Base-by-base conservation (phyloP, 371 early-diverging fungal species). In the Mortierella sp. region DNA sequence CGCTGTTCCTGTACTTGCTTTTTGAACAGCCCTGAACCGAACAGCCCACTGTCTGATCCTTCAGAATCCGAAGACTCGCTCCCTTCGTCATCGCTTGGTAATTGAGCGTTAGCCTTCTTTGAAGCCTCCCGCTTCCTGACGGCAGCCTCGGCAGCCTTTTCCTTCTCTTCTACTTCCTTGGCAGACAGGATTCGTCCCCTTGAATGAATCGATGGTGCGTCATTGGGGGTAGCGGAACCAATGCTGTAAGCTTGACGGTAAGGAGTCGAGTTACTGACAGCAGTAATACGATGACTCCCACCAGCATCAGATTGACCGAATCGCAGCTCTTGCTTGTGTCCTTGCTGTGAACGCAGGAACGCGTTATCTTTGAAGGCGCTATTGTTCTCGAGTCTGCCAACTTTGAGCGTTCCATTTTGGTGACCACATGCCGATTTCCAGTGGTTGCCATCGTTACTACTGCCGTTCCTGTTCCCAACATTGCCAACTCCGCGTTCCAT, bases 1-100 rank as follows among this genome's bases (percentile, higher is more conserved):
- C 45, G 51, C 25, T 57, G 57, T 29, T 57, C 56, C 37, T 51
- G 8, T 7, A 44, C 56, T 40, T 41, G 46, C 16, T 39, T n/a
- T n/a, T n/a, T n/a, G n/a, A n/a, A n/a, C n/a, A n/a, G n/a, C n/a
- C n/a, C n/a, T n/a, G n/a, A n/a, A n/a, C n/a, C n/a, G n/a, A n/a
- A n/a, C n/a, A n/a, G 34, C 21, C 43, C 71, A 37, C 41, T 44
- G 25, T 71, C 57, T 6, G 60, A 56, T 13, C 54, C 56, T 1
- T 60, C 71, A 5, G 60, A 54, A 22, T 71, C 71, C 1, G 70
- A 69, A 1, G 25, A 25, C 17, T 50, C 54, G 19, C 60, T 56
- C 19, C 71, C 60, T 31, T 71, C 71, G 45, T 71, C 71, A 24
- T 71, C 71, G 17, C 71, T 71, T 19, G 71, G 71, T 17, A 71